Base-by-base conservation (phyloP, 1,284 basidiomycete species). In the Mrakiaceae sp. region DNA sequence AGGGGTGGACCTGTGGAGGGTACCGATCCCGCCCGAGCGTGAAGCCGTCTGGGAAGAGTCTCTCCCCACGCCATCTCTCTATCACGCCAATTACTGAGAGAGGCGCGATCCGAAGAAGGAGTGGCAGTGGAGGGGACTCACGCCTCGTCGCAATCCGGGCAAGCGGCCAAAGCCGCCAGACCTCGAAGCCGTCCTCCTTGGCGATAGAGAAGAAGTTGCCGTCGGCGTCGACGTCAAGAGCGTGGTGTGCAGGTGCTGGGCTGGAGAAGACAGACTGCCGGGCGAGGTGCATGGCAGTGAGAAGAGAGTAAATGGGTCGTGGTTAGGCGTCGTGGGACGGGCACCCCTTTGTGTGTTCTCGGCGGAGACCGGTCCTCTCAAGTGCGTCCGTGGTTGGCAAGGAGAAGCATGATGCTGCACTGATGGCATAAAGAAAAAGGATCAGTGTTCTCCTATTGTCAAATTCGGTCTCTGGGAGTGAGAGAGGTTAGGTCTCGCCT, bases 261-360 rank as follows among this genome's bases (percentile, higher is more conserved):
- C 88, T 87, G 49, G 90, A 81, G 69, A 86, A 85, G 75, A 95
- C 90, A 48, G 86, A 85, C 74, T 90, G 88, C 70, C 90, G 84
- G 68, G 86, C 89, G 72, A 94, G 82, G 81, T 95, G 91, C 90
- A 95, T 94, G 5, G 51, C 50, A 14, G 48, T 40, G 27, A 27
- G 48, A 49, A 49, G 48, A 8, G 48, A 49, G 48, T 9, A 14
- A 49, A 14, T 49, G 14, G 48, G 48, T 49, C 2, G 14, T 8
- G 48, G 48, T 49, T 8, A 14, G 48, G 48, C 27, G 27, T 27
- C 27, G 27, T 27, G 27, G 27, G 27, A 27, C 2, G 27, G 27
- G 27, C 27, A 27, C 27, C 27, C 27, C 27, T 27, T 27, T 27
- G 27, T 27, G 27, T 1, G 27, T 27, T 27, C 27, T 27, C 27